Conservation (phyloP, 2,329 filamentous ascomycete genomes). For the Monosporascus sp. region DNA sequence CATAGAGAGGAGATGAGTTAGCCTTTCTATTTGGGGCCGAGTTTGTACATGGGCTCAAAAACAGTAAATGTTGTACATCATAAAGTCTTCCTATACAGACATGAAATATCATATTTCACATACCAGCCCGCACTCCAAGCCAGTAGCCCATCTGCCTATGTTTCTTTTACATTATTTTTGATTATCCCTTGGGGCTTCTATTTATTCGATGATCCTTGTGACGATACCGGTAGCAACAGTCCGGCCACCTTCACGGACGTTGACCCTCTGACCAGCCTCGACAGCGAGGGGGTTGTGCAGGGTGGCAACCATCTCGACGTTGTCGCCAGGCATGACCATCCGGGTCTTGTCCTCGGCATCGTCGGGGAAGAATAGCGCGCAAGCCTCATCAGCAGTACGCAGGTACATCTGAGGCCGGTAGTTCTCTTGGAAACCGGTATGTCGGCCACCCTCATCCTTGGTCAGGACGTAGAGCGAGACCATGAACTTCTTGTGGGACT, state of each 20-base stretch:
- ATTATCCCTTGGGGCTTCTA: neutral
- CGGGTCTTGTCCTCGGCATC: conserved; percentile 63
- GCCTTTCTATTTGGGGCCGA: neutral
- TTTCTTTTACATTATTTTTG: neutral
- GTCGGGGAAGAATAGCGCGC: conserved; percentile 80
- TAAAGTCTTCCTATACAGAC: neutral
- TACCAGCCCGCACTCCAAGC: neutral
- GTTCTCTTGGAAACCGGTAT: conserved; percentile 92
- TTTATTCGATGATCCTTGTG: conserved; percentile 63
- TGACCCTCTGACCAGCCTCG: conserved; percentile 92
- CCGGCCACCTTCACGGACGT: conserved; percentile 93
- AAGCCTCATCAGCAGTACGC: conserved; percentile 79
- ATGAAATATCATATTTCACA: neutral
- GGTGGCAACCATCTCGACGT: conserved; percentile 91
- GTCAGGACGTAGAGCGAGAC: conserved; percentile 93
- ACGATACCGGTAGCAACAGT: conserved; percentile 81
- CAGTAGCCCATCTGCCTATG: neutral
- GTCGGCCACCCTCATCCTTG: conserved; percentile 96
- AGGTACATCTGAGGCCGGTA: conserved; percentile 97
- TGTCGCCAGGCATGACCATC: conserved; percentile 97
- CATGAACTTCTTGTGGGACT: conserved; percentile 87
- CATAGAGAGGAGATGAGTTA: neutral
- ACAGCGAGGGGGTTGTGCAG: conserved; percentile 81
- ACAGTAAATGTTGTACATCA: neutral
- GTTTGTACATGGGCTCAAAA: neutral